Conservation (phyloP, 2,329 filamentous ascomycete species). For the Didymella glomerata region DNA sequence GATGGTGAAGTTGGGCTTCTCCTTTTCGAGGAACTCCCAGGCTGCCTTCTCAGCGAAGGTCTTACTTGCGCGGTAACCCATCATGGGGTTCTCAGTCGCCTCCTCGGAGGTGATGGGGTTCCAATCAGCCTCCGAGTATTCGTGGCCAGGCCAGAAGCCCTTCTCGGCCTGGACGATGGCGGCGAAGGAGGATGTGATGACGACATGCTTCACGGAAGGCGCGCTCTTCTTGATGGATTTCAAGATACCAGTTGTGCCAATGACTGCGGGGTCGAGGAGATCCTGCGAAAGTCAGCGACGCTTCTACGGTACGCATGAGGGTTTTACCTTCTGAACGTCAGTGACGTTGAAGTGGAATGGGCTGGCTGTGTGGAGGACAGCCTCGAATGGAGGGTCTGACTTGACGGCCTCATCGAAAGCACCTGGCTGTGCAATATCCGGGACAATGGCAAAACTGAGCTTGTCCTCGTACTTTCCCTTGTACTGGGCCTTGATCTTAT, state of each 20-base stretch:
- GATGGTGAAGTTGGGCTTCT: constrained; percentile 61
- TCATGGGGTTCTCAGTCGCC: constrained; percentile 54
- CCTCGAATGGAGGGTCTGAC: constrained; percentile 72
- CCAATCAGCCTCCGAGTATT: constrained; percentile 65
- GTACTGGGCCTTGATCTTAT: constrained; percentile 66
- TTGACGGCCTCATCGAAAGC: constrained; percentile 72
- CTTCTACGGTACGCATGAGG: neutral
- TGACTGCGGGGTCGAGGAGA: constrained; percentile 68
- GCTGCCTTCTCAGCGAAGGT: constrained; percentile 67
- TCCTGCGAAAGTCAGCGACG: constrained; percentile 45
- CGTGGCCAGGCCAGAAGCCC: constrained; percentile 58
- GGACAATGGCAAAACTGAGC: constrained; percentile 72
- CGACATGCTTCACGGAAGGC: constrained; percentile 75
- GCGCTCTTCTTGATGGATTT: constrained; percentile 68
- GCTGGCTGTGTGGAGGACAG: constrained; percentile 61
- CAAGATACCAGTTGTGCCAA: constrained; percentile 69
- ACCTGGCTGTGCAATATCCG: constrained; percentile 73
- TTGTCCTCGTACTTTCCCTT: constrained; percentile 56
- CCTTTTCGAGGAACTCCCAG: constrained; percentile 62
- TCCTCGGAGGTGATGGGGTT: constrained; percentile 64
- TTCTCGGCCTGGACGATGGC: constrained; percentile 67
- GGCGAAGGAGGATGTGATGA: constrained; percentile 75
- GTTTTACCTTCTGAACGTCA: constrained; percentile 68
- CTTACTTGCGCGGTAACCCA: constrained; percentile 65
- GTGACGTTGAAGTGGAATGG: constrained; percentile 80